Conservation (phyloP, 306 rosid species). For the Lathyrus tuberosus region DNA sequence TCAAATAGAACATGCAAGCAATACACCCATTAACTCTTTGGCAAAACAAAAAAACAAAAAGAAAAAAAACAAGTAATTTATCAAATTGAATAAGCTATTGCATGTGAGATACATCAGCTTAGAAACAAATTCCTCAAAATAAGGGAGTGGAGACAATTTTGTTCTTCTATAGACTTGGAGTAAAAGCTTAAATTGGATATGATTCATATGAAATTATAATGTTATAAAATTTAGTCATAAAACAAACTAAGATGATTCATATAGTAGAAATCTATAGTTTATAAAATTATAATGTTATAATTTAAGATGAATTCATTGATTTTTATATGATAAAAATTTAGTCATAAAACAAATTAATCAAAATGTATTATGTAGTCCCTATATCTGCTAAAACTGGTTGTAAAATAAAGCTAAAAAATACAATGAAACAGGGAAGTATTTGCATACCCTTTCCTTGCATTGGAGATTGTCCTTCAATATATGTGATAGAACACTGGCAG, state of each 20-base stretch:
- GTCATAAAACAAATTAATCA: conserved; percentile 24
- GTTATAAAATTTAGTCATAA: too few relatives aligned
- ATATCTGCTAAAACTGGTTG: conserved; percentile 13
- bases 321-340: neutral
- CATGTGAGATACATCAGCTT: neutral
- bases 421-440: conserved; percentile 29
- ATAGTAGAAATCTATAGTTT: neutral
- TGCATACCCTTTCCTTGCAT: conserved; percentile 92
- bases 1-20: neutral
- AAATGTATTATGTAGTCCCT: conserved; percentile 5
- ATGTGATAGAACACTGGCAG: conserved; percentile 93
- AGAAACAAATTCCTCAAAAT: neutral
- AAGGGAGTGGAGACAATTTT: neutral
- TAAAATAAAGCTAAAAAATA: conserved; percentile 30
- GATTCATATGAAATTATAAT: neutral
- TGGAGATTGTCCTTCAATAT: conserved; percentile 77
- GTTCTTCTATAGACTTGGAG: conserved; percentile 11
- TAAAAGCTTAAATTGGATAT: conserved; percentile 4
- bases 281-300: conserved; percentile 9
- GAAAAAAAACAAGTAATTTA: neutral
- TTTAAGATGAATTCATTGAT: neutral
- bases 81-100: conserved; percentile 23
- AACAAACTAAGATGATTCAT: too few relatives aligned
- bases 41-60: too few relatives aligned
- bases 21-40: neutral